Evolutionary conservation across 345 rosid species (phyloP).

Genomic region (Lepidium sativum): DNA sequence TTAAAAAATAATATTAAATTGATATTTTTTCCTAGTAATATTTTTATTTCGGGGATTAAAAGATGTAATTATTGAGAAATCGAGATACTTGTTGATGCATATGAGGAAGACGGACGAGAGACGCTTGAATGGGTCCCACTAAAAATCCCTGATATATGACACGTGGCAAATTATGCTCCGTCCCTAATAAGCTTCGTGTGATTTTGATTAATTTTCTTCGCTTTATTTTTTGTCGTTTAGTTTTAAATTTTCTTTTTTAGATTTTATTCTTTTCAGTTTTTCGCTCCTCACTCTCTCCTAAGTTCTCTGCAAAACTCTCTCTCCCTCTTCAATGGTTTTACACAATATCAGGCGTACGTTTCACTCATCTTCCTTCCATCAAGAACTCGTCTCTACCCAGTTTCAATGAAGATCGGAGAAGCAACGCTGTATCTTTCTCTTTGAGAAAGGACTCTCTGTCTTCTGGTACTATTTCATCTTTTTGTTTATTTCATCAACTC

Average conservation of each 20-base stretch:
- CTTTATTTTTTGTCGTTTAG: neutral
- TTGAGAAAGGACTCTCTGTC: constrained; percentile 44
- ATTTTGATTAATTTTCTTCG: neutral
- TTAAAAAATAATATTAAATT: too few relatives aligned
- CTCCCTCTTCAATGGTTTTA: constrained; percentile 41
- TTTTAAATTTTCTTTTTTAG: neutral
- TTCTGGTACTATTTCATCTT: constrained; percentile 30
- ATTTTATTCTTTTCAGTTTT: constrained; percentile 12
- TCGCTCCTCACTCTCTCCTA: neutral
- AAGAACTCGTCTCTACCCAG: constrained; percentile 31
- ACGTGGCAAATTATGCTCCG: constrained; percentile 34
- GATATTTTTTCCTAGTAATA: too few relatives aligned
- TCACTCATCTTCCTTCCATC: constrained; percentile 35
- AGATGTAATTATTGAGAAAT: constrained; percentile 6
- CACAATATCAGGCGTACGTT: constrained; percentile 47
- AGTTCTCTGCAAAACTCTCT: neutral
- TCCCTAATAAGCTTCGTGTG: constrained; percentile 15
- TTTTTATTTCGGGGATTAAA: neutral
- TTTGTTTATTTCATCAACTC: neutral
- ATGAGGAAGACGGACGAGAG: constrained; percentile 6
- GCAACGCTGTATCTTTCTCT: constrained; percentile 33
- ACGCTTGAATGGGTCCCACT: constrained; percentile 29
- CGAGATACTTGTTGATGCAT: neutral
- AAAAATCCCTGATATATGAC: constrained; percentile 26
- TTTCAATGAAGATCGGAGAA: constrained; percentile 49